Percentiles rank a stretch among this genome's conserved stretches.
Evolutionary conservation across 2,329 filamentous ascomycete genomes (phyloP).

Genomic region (Fonsecaea erecta): DNA sequence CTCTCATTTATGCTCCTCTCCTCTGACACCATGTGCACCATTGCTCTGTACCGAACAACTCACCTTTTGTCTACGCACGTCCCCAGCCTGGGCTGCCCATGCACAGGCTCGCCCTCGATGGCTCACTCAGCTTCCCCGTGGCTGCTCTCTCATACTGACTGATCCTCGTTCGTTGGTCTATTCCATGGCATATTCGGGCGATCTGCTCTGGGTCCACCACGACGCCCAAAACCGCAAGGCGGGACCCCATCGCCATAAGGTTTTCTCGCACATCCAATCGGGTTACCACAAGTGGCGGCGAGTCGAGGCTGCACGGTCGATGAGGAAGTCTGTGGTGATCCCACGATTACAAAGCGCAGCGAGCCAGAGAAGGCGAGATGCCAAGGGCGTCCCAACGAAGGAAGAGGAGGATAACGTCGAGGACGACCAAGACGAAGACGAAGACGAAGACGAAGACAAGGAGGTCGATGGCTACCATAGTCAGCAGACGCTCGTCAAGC

Average conservation of each 20-base stretch:
- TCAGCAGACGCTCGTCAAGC: neutral
- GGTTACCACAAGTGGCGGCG: constrained; percentile 8
- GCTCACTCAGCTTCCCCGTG: no score
- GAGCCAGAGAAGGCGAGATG: neutral
- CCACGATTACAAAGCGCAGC: neutral
- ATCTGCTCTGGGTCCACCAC: constrained; percentile 10
- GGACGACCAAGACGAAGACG: neutral
- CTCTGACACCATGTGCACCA: no score
- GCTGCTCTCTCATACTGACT: neutral
- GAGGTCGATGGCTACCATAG: no score
- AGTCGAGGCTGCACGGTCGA: constrained; percentile 1
- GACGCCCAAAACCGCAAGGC: constrained; percentile 9
- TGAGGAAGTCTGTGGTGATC: constrained; percentile 8
- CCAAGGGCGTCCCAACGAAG: neutral
- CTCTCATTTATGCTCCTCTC: neutral
- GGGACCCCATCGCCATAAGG: constrained; percentile 4
- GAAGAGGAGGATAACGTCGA: neutral
- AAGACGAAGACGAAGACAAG: neutral
- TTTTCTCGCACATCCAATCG: constrained; percentile 16
- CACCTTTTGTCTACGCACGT: no score
- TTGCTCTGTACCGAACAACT: neutral
- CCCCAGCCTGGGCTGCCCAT: no score
- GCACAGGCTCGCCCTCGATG: neutral
- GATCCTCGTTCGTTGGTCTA: no score
- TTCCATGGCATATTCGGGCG: neutral